Evolutionary conservation across 176 grass and related monocot species (phyloP).

Genomic region (Aegilops sharonensis): DNA sequence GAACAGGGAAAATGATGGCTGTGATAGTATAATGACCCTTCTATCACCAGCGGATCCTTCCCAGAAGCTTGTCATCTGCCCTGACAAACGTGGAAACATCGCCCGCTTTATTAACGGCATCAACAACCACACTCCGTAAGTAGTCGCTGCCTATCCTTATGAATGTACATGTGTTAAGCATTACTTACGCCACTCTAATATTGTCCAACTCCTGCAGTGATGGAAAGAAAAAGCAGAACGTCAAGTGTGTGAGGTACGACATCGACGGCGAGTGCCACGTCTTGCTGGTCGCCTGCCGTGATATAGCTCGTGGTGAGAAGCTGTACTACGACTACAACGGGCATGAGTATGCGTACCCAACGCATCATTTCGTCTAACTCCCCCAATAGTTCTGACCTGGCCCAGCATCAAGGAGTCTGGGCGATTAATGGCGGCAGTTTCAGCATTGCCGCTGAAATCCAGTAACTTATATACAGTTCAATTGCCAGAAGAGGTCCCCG

Average conservation of each 20-base stretch:
- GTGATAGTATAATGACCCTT: slow-evolving; percentile 93
- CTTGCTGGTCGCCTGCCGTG: slow-evolving; percentile 78
- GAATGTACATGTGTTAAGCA: neutral
- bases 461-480: slow-evolving; percentile 22
- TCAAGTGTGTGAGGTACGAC: slow-evolving; percentile 88
- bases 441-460: slow-evolving; percentile 33
- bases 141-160: neutral
- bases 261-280: slow-evolving; percentile 80
- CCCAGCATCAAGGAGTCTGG: slow-evolving; percentile 30
- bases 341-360: slow-evolving; percentile 82
- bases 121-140: slow-evolving; percentile 75
- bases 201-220: slow-evolving; percentile 57
- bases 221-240: slow-evolving; percentile 83
- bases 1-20: slow-evolving; percentile 73
- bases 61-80: slow-evolving; percentile 73
- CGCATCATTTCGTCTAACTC: slow-evolving; percentile 76
- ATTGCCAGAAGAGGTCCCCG: slow-evolving; percentile 17
- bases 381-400: slow-evolving; percentile 2
- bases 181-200: slow-evolving; percentile 8
- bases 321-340: slow-evolving; percentile 98
- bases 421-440: slow-evolving; percentile 38
- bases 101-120: slow-evolving; percentile 88
- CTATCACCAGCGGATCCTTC: slow-evolving; percentile 57
- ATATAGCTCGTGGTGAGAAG: slow-evolving; percentile 82
- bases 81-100: slow-evolving; percentile 65